phyloP scores from a whole-genome alignment of 495 filamentous ascomycete species.

The Massariosphaeria phaeospora region DNA sequence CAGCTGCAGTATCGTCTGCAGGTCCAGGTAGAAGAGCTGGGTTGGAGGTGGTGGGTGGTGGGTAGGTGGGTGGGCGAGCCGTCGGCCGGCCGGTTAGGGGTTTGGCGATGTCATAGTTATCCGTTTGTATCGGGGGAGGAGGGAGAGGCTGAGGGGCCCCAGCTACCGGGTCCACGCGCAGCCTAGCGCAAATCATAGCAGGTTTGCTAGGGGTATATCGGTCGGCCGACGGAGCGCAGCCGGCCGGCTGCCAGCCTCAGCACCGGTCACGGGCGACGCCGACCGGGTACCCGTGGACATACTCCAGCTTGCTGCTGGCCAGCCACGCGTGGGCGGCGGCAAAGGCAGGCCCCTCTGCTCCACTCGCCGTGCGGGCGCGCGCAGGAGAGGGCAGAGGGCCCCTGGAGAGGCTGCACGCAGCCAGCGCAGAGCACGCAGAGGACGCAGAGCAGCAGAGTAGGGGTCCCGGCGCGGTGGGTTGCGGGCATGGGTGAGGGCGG shows the following conservation, averaged over 20 bases:
- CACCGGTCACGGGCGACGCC: not conserved
- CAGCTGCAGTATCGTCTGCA: constrained; percentile 11
- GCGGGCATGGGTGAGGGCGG: constrained; percentile 17
- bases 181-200: constrained; percentile 29
- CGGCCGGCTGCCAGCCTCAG: not conserved
- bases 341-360: not conserved
- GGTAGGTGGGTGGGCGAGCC: not conserved
- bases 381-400: not conserved
- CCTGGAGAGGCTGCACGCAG: not conserved
- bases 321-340: not conserved
- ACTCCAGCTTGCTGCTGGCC: not conserved
- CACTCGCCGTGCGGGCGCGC: too few species aligned
- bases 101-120: constrained; percentile 26
- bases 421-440: not conserved
- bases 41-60: too few species aligned
- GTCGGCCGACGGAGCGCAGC: not conserved
- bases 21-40: constrained; percentile 23
- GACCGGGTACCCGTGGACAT: not conserved
- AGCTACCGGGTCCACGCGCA: constrained; percentile 25
- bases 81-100: constrained; percentile 17
- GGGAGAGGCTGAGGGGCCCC: constrained; percentile 25
- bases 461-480: constrained; percentile 13
- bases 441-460: constrained; percentile 1
- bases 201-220: constrained; percentile 1
- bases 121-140: too few species aligned